Evolutionary conservation across 331 rosid genomes (phyloP), one percentile per base, ranked within the genome.

Genomic region (Erythrophleum ivorense): DNA sequence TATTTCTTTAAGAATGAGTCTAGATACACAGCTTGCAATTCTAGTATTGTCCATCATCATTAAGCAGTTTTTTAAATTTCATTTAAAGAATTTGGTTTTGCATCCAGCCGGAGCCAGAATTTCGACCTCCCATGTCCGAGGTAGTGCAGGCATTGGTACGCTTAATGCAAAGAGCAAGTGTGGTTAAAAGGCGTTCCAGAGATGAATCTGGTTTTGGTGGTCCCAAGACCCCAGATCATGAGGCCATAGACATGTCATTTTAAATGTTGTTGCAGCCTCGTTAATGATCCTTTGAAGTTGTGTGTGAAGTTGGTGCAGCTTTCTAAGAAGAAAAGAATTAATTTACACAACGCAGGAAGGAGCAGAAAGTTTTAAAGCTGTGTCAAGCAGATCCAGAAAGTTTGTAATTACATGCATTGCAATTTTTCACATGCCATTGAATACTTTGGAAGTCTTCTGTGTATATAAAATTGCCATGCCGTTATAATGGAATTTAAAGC

Each of bases 81-180:
- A 55, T 31, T 69, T 13, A 81, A 68, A 55, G 1, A 58, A 49
- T 60, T 12, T 75, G 53, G 80, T 78, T 36, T 76, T 68, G 29
- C 2, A 77, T 15, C 53, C 85, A 96, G 99, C 97, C 99, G 65
- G 97, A 96, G 68, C 99, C 98, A 0, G 97, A 96, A 82, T 94
- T 96, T 59, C 94, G 99, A 78, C 99, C 99, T 50, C 99, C 98
- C 19, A 96, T 96, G 99, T 96, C 98, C 0, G 99, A 96, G 89
- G 97, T 96, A 71, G 99, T 96, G 86, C 99, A 96, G 90, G 98
- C 98, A 66, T 82, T 96, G 88, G 98, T 93, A 52, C 85, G 97
- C 55, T 38, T 96, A 52, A 97, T 90, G 85, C 99, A 96, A 80
- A 88, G 99, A 88, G 98, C 99, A 19, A 93, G 98, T 38, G 89